Percentiles rank a stretch among this genome's conserved stretches.
These are phyloP conservation scores for Calonectria fujianensis DNA, from an alignment of 2,329 filamentous ascomycete genomes.

Conservation along the genomic window DNA sequence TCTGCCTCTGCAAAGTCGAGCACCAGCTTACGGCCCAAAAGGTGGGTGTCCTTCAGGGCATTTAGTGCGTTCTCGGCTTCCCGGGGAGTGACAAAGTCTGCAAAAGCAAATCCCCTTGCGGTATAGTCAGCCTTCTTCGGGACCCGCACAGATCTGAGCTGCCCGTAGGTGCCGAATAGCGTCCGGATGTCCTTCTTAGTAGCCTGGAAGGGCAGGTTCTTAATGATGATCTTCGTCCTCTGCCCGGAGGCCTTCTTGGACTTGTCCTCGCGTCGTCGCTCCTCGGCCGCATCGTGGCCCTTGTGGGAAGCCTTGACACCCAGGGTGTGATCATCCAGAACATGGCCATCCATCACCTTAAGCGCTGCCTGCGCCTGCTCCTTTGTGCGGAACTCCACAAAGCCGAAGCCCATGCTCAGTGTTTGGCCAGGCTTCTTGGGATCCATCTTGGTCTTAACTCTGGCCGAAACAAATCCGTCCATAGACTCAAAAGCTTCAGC, in stretches of 20 bases:
- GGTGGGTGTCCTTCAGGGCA: conserved; percentile 92
- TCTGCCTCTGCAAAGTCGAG: conserved; percentile 94
- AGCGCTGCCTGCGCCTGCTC: conserved; percentile 86
- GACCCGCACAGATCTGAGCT: conserved; percentile 92
- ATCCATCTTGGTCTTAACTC: conserved; percentile 94
- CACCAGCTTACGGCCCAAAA: conserved; percentile 91
- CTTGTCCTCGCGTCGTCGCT: conserved; percentile 87
- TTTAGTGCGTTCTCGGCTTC: conserved; percentile 95
- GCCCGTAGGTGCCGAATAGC: conserved; percentile 91
- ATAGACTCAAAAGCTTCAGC: conserved; percentile 86
- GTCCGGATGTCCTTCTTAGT: conserved; percentile 93
- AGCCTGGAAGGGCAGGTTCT: conserved; percentile 97
- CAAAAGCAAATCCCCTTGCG: conserved; percentile 96
- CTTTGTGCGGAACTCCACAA: conserved; percentile 89
- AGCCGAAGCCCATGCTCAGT: conserved; percentile 98
- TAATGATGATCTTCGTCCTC: conserved; percentile 95
- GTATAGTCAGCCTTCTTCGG: conserved; percentile 95
- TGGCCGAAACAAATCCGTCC: conserved; percentile 91
- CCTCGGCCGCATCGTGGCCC: conserved; percentile 90
- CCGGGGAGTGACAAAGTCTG: conserved; percentile 92
- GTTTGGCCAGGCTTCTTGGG: conserved; percentile 91
- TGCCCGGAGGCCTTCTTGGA: conserved; percentile 86
- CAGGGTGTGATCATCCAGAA: conserved; percentile 90
- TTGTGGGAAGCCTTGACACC: conserved; percentile 91
- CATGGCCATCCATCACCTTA: conserved; percentile 90